Base-by-base conservation (phyloP, 305 asterid genomes). In the Nicotiana rustica region DNA sequence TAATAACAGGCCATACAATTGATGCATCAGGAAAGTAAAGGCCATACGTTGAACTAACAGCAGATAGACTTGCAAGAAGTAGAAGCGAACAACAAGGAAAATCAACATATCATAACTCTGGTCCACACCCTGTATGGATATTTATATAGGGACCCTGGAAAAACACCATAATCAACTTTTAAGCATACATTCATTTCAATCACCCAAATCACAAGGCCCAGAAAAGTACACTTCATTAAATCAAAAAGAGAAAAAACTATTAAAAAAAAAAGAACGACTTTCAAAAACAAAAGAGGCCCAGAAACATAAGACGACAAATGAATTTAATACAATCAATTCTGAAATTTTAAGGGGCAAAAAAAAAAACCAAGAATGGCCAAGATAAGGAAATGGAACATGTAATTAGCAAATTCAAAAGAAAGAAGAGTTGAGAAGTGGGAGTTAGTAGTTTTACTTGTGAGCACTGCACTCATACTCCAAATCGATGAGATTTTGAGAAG, bases 401-500 rank as follows among this genome's bases (percentile, higher is more conserved):
- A 67, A 67, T 3, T 41, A 29, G 0, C 31, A 29, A 29, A 29
- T 29, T 29, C 31, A 29, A 29, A 29, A 25, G 29, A 25, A 25
- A 25, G 29, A 25, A 25, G 29, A 25, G 29, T 29, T 29, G 31
- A 4, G 4, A 38, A 57, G 44, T 18, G 69, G 64, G 62, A 79
- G 77, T 76, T 80, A 64, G 65, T 80, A 64, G 65, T 60, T 44
- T 80, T 91, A 94, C 99, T 96, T 96, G 91, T 96, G 99, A 85
- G 97, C 97, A 86, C 97, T 92, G 91, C 91, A 88, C 62, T 91
- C 84, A 65, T 82, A 85, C 83, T 96, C 98, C 92, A 92, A 86
- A 82, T 93, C 78, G 86, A 96, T 96, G 85, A 96, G 93, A 71
- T 85, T 89, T 33, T 92, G 91, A 77, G 99, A 92, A 82, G 95